Evolutionary conservation across 129 eudicot species (phyloP), one percentile per base, ranked within the genome.

Genomic region (Centella asiatica): DNA sequence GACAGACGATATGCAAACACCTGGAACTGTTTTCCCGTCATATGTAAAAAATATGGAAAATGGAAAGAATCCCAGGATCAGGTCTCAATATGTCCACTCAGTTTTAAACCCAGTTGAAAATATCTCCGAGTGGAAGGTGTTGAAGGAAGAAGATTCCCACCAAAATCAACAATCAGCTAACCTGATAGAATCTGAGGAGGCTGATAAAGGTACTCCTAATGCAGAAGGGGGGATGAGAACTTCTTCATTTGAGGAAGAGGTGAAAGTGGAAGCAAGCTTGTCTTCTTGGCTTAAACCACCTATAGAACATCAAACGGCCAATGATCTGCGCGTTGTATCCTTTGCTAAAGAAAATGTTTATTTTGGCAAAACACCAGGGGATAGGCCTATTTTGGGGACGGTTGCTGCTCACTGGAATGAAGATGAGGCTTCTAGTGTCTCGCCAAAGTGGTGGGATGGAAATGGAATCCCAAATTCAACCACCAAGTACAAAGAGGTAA

Each of bases 381-480:
- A 90, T 42, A 71, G 84, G 67, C 97, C 95, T 58, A 86, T 83
- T 49, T 50, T 86, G 37, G 94, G 89, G 50, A 72, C 74, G 85
- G 90, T 83, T 74, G 94, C 94, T 29, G 74, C 94, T 26, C 90
- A 87, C 42, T 92, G 94, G 94, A 82, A 75, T 61, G 78, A 81
- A 46, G 85, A 78, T 47, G 85, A 77, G 71, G 9, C 60, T 58
- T 57, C 95, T 62, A 68, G 58, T 40, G 51, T 76, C 33, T 82
- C 87, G 32, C 85, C 85, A 10, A 86, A 81, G 70, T 74, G 75
- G 75, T 87, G 93, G 93, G 95, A 75, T 75, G 98, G 83, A 23
- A 84, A 87, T 65, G 95, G 95, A 58, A 90, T 86, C 28, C 98
- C 95, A 3, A 87, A 87, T 76, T 78, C 98, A 69, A 92, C 96